phyloP scores from a whole-genome alignment of 192 early-diverging fungal species.

The Spizellomyces punctatus region DNA sequence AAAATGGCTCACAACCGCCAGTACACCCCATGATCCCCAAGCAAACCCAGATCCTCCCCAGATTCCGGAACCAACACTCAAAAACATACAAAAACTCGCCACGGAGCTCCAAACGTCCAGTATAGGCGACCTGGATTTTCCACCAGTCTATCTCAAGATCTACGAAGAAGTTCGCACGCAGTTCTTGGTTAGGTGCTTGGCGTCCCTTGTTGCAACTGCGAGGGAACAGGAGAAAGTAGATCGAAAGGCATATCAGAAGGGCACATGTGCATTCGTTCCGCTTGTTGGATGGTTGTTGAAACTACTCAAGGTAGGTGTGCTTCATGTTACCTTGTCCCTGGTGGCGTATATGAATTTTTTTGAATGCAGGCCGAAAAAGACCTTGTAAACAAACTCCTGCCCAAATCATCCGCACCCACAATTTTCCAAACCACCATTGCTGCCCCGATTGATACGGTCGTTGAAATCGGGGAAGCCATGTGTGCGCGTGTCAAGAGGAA shows the following conservation, averaged over 20 bases:
- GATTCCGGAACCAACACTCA: constrained; percentile 17
- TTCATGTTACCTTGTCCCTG: too few relatives aligned
- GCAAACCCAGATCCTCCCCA: constrained; percentile 25
- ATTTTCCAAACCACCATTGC: constrained; percentile 52
- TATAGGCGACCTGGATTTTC: constrained; percentile 39
- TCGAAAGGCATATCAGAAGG: constrained; percentile 60
- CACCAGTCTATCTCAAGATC: constrained; percentile 42
- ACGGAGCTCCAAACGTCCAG: constrained; percentile 38
- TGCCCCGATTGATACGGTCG: constrained; percentile 49
- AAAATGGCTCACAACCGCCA: constrained; percentile 47
- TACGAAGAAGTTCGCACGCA: constrained; percentile 72
- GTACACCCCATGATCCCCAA: constrained; percentile 46
- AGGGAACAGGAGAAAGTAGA: constrained; percentile 50
- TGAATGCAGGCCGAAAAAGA: constrained; percentile 61
- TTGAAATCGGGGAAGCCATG: constrained; percentile 57
- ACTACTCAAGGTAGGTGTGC: constrained; percentile 59
- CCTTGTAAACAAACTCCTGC: constrained; percentile 59
- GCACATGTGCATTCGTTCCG: constrained; percentile 61
- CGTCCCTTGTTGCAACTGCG: constrained; percentile 50
- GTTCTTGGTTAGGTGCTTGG: constrained; percentile 63
- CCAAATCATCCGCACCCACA: constrained; percentile 50
- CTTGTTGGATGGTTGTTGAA: constrained; percentile 60
- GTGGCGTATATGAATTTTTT: too few relatives aligned
- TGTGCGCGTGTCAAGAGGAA: constrained; percentile 53
- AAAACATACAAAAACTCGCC: constrained; percentile 32